These are phyloP conservation scores for Penicillium diatomitis DNA, from an alignment of 495 filamentous ascomycete species.

Conservation along the genomic window DNA sequence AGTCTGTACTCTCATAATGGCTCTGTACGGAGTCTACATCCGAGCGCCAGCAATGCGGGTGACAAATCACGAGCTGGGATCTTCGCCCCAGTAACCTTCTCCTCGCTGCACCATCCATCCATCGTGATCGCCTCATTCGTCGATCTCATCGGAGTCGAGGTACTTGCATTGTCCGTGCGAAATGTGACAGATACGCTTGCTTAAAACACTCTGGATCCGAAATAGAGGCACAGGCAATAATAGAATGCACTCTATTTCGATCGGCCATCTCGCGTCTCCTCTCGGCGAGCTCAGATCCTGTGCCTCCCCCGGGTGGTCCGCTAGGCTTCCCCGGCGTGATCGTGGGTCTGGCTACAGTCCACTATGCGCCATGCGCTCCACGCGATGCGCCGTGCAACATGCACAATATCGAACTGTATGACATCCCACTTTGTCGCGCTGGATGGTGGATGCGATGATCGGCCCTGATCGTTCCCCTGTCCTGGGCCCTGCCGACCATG, in stretches of 20 bases:
- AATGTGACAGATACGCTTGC: slow-evolving; percentile 31
- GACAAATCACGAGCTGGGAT: slow-evolving; percentile 34
- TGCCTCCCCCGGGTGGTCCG: slow-evolving; percentile 6
- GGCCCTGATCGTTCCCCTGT: slow-evolving; percentile 18
- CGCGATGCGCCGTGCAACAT: slow-evolving; percentile 6
- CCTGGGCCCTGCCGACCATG: slow-evolving; percentile 10
- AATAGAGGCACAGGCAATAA: too few species aligned
- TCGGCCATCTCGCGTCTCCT: too few species aligned
- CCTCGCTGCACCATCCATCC: slow-evolving; percentile 5
- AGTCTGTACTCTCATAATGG: too few species aligned
- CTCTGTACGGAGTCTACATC: too few species aligned
- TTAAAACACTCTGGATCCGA: neutral
- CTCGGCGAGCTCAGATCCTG: neutral
- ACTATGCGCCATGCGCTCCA: slow-evolving; percentile 1
- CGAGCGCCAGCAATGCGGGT: slow-evolving; percentile 18
- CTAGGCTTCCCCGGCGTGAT: slow-evolving; percentile 18
- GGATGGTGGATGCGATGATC: slow-evolving; percentile 15
- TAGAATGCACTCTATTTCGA: too few species aligned
- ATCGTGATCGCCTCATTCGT: slow-evolving; percentile 25
- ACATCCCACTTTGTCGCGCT: slow-evolving; percentile 23
- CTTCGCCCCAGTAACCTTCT: slow-evolving; percentile 8
- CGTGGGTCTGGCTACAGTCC: slow-evolving; percentile 11
- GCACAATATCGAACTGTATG: slow-evolving; percentile 27
- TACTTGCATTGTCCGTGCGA: slow-evolving; percentile 19
- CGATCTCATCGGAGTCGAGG: slow-evolving; percentile 11